These are phyloP conservation scores for Lunasporangiospora selenospora DNA, from an alignment of 192 early-diverging fungal species.

Conservation along the genomic window DNA sequence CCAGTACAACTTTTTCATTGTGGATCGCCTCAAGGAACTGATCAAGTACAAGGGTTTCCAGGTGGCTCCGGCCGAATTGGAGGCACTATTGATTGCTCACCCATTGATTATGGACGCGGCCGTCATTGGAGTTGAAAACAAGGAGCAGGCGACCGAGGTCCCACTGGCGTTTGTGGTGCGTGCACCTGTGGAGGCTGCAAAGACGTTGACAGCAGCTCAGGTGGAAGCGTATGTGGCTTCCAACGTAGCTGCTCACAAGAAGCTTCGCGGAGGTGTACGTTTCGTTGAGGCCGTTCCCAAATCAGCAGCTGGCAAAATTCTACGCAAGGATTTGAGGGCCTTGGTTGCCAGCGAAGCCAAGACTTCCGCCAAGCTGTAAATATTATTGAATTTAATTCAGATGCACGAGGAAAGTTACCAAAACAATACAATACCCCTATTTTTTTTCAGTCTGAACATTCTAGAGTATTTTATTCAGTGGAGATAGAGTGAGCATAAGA, in stretches of 20 bases:
- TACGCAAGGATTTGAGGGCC: conserved; percentile 72
- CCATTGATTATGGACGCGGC: conserved; percentile 72
- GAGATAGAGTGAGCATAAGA: neutral
- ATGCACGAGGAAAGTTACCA: too few relatives aligned
- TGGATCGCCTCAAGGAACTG: conserved; percentile 86
- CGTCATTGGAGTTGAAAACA: conserved; percentile 72
- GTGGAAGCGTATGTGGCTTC: conserved; percentile 63
- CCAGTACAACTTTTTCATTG: conserved; percentile 67
- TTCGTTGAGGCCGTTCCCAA: conserved; percentile 80
- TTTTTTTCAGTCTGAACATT: neutral
- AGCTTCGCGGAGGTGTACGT: conserved; percentile 77
- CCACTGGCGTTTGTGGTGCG: conserved; percentile 82
- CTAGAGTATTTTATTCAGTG: neutral
- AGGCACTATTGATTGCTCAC: conserved; percentile 74
- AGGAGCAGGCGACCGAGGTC: conserved; percentile 73
- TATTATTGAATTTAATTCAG: neutral
- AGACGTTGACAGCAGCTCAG: conserved; percentile 48
- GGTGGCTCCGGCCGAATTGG: conserved; percentile 89
- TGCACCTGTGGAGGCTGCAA: conserved; percentile 35
- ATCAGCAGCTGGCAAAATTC: conserved; percentile 83
- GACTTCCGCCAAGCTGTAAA: conserved; percentile 38
- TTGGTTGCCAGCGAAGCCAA: conserved; percentile 2
- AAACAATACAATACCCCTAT: too few relatives aligned
- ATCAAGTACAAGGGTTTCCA: conserved; percentile 92
- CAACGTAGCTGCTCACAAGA: conserved; percentile 76